phyloP scores from a whole-genome alignment of 2,329 filamentous ascomycete genomes.

The Fusarium phyllophilum region DNA sequence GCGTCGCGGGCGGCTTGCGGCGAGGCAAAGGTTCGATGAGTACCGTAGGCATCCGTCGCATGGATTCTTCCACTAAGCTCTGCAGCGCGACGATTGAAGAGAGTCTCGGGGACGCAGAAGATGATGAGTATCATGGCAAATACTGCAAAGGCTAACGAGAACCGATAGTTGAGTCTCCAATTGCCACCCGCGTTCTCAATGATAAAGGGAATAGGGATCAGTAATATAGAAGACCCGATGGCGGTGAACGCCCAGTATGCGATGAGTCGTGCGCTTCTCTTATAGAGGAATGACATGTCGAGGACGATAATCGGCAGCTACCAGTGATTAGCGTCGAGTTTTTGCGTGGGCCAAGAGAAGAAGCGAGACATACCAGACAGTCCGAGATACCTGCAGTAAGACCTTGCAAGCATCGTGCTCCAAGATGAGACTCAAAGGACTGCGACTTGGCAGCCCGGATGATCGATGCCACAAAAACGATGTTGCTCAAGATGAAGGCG shows the following conservation, averaged over 20 bases:
- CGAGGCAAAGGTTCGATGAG: not conserved
- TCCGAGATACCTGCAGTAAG: not conserved
- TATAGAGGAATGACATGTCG: not conserved
- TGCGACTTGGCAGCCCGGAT: not conserved
- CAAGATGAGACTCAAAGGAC: not conserved
- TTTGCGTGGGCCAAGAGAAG: no score
- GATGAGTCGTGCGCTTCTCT: not conserved
- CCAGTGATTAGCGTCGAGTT: rapidly evolving
- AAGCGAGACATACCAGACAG: not conserved
- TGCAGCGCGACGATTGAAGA: not conserved
- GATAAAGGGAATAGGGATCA: not conserved
- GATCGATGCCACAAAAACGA: not conserved
- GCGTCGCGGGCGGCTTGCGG: not conserved
- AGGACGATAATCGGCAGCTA: not conserved
- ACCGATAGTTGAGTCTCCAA: not conserved
- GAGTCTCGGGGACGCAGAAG: not conserved
- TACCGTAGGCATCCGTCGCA: not conserved
- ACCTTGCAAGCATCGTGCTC: not conserved
- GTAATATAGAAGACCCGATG: not conserved
- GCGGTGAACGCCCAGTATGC: not conserved
- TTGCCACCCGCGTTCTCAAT: not conserved
- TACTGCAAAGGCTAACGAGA: not conserved
- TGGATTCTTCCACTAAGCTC: not conserved
- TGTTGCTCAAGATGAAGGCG: not conserved
- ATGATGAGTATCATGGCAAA: not conserved